These are phyloP conservation scores for Leccinum variicolor DNA, from an alignment of 768 basidiomycete genomes.

Conservation along the genomic window DNA sequence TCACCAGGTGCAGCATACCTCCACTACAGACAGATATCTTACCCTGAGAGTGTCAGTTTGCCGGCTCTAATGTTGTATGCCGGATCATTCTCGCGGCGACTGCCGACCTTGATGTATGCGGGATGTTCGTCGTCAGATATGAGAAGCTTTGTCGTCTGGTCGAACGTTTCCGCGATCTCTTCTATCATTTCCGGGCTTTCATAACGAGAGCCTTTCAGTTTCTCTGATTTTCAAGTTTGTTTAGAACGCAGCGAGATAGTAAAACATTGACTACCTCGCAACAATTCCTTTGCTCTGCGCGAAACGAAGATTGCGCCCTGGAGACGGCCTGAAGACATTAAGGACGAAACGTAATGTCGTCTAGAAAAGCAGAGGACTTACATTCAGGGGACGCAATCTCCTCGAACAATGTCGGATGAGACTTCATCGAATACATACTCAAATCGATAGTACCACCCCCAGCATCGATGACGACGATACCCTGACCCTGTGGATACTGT, in stretches of 20 bases:
- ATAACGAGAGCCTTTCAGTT: constrained; percentile 25
- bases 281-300: constrained; percentile 24
- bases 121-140: constrained; percentile 34
- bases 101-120: constrained; percentile 39
- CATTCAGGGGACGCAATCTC: constrained; percentile 34
- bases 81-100: constrained; percentile 30
- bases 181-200: constrained; percentile 28
- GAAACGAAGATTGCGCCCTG: constrained; percentile 39
- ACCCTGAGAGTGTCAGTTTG: constrained; percentile 34
- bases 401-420: constrained; percentile 28
- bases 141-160: constrained; percentile 34
- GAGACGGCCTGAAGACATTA: constrained; percentile 28
- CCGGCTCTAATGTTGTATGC: constrained; percentile 31
- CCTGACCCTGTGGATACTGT: constrained; percentile 21
- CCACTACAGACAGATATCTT: background rate
- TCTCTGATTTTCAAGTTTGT: constrained; percentile 12
- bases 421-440: constrained; percentile 36
- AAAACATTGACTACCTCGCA: constrained; percentile 27
- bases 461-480: constrained; percentile 45
- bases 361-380: constrained; percentile 4
- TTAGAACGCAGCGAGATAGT: background rate
- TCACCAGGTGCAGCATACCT: background rate
- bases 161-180: constrained; percentile 32
- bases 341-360: background rate
- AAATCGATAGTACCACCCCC: constrained; percentile 42